Evolutionary conservation across 345 rosid genomes (phyloP).

Genomic region (Populus davidiana): DNA sequence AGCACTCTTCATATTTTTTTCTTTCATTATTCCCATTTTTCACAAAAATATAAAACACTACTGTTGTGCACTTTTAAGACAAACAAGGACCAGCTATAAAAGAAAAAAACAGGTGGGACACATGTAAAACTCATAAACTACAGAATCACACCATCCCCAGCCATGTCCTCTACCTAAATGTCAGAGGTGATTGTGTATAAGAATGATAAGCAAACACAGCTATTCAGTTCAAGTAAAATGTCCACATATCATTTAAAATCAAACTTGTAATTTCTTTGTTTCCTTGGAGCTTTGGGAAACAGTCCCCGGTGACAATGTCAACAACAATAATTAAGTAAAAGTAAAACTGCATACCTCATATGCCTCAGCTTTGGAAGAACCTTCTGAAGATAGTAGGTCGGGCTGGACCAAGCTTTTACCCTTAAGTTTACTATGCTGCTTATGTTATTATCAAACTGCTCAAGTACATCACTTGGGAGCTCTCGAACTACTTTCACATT

Average conservation of each 20-base stretch:
- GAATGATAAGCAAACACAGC: too few relatives aligned
- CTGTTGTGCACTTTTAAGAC: not conserved
- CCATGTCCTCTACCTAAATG: not conserved
- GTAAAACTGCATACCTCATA: conserved; percentile 46
- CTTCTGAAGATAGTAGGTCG: conserved; percentile 78
- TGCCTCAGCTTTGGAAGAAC: conserved; percentile 79
- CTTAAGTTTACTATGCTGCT: conserved; percentile 90
- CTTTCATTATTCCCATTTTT: too few relatives aligned
- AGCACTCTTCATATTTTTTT: too few relatives aligned
- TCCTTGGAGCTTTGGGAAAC: not conserved
- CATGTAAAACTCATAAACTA: too few relatives aligned
- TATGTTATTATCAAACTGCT: conserved; percentile 74
- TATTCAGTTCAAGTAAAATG: not conserved
- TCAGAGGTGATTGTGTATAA: not conserved
- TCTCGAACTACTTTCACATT: conserved; percentile 69
- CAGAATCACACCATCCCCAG: not conserved
- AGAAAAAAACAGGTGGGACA: too few relatives aligned
- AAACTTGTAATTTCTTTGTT: too few relatives aligned
- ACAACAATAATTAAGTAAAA: not conserved
- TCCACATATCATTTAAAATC: not conserved
- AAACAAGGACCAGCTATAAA: not conserved
- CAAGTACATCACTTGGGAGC: conserved; percentile 80
- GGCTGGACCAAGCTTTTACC: conserved; percentile 91
- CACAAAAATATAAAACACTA: not conserved
- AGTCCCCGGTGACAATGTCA: not conserved